phyloP scores from a whole-genome alignment of 2,329 filamentous ascomycete genomes.

The Purpureocillium takamizusanense region DNA sequence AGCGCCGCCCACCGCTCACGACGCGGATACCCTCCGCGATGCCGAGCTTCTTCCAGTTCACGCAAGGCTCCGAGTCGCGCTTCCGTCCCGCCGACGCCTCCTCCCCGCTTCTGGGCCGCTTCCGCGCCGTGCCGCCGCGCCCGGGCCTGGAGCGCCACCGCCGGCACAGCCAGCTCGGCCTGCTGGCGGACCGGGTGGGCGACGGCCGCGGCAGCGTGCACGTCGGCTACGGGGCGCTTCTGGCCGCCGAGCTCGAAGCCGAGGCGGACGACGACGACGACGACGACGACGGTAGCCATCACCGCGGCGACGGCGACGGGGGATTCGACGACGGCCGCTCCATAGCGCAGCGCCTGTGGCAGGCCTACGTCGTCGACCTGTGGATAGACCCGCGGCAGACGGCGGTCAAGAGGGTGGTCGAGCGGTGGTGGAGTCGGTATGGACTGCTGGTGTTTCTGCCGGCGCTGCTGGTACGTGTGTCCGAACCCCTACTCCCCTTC shows the following conservation, averaged over 20 bases:
- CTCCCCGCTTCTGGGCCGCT: slow-evolving; percentile 55
- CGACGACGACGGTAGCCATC: slow-evolving; percentile 15
- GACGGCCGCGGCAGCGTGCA: slow-evolving; percentile 42
- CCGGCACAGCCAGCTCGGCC: slow-evolving; percentile 26
- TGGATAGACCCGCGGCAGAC: slow-evolving; percentile 53
- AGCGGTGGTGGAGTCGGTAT: slow-evolving; percentile 57
- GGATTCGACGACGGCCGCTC: slow-evolving; percentile 26
- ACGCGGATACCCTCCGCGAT: slow-evolving; percentile 27
- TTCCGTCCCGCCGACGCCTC: slow-evolving; percentile 44
- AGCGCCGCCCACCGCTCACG: not conserved
- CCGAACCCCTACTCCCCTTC: not conserved
- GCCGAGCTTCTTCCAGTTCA: slow-evolving; percentile 60
- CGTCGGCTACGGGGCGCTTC: slow-evolving; percentile 45
- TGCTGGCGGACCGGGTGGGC: slow-evolving; percentile 26
- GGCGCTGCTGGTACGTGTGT: slow-evolving; percentile 42
- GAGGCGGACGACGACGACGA: slow-evolving; percentile 21
- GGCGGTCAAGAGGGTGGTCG: slow-evolving; percentile 48
- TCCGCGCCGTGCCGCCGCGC: slow-evolving; percentile 49
- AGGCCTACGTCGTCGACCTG: slow-evolving; percentile 36
- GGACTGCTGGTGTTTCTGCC: slow-evolving; percentile 51
- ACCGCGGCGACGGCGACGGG: slow-evolving; percentile 15
- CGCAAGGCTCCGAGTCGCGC: slow-evolving; percentile 53
- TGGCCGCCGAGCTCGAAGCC: slow-evolving; percentile 32
- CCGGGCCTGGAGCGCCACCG: slow-evolving; percentile 16
- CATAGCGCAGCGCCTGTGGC: slow-evolving; percentile 23